A percentile compares a stretch with the other conserved stretches of the same genome.
Conservation (phyloP, 1,139 yeast genomes). For the Geotrichum aggregatum region DNA sequence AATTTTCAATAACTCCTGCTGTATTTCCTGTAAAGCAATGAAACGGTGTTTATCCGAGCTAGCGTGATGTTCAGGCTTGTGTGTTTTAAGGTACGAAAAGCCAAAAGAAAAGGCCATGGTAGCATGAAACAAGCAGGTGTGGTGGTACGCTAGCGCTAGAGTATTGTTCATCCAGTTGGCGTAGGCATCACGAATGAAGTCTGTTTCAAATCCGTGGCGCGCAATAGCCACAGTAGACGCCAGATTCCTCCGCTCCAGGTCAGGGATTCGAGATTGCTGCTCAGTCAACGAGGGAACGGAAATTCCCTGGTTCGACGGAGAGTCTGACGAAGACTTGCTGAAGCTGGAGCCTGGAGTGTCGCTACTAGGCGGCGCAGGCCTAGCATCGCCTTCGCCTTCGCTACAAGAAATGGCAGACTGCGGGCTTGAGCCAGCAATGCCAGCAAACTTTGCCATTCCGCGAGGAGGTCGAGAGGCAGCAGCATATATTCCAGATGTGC, state of each 20-base stretch:
- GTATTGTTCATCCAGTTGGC: conserved; percentile 33
- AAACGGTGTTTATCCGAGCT: conserved; percentile 32
- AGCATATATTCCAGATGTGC: no score
- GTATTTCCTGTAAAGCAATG: conserved; percentile 32
- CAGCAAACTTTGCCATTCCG: no score
- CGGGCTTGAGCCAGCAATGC: no score
- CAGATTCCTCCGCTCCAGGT: conserved; percentile 15
- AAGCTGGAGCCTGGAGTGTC: no score
- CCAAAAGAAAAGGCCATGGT: conserved; percentile 36
- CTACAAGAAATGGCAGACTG: no score
- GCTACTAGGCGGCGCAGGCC: no score
- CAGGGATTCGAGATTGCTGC: conserved; percentile 7
- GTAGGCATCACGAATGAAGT: conserved; percentile 33
- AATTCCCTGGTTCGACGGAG: background rate
- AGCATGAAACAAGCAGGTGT: conserved; percentile 33
- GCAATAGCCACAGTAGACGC: conserved; percentile 15
- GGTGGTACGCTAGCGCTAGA: conserved; percentile 29
- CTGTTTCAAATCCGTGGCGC: conserved; percentile 35
- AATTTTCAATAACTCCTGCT: conserved; percentile 27
- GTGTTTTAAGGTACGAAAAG: conserved; percentile 29
- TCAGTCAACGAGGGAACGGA: conserved; percentile 1
- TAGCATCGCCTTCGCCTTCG: no score
- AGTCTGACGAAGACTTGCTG: no score
- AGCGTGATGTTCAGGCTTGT: conserved; percentile 21
- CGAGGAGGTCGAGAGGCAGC: no score